phyloP scores from a whole-genome alignment of 2,329 filamentous ascomycete genomes.

The Daldinia eschscholtzii region DNA sequence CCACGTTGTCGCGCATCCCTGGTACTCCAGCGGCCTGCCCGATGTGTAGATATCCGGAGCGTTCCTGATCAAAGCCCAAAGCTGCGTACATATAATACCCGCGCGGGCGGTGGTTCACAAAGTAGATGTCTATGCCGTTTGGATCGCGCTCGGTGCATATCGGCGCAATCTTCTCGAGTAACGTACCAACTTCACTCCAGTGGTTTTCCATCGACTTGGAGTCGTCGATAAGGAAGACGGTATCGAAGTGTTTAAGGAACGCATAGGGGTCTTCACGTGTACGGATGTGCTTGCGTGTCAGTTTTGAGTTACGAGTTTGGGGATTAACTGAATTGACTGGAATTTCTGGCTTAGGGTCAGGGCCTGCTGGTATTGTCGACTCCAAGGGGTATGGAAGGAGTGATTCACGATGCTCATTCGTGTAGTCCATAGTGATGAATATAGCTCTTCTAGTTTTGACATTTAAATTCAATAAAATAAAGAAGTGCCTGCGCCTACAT shows the following conservation, averaged over 20 bases:
- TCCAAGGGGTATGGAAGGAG: conserved; percentile 44
- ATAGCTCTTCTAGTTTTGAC: background rate
- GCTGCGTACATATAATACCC: conserved; percentile 26
- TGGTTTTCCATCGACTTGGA: conserved; percentile 74
- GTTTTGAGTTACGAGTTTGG: background rate
- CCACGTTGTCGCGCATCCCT: conserved; percentile 48
- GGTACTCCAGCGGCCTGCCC: conserved; percentile 36
- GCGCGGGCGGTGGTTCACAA: conserved; percentile 66
- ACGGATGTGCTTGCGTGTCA: conserved; percentile 22
- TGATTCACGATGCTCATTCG: background rate
- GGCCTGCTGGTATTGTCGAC: conserved; percentile 36
- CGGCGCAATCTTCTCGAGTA: conserved; percentile 73
- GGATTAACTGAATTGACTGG: too few relatives aligned
- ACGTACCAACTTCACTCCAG: conserved; percentile 74
- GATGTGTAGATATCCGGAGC: conserved; percentile 47
- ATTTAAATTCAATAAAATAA: background rate
- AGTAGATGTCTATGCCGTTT: conserved; percentile 80
- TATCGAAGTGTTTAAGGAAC: conserved; percentile 76
- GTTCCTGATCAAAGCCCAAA: conserved; percentile 1
- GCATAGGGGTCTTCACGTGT: conserved; percentile 67
- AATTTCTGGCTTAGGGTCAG: background rate
- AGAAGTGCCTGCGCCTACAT: background rate
- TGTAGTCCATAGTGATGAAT: background rate
- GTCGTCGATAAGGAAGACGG: conserved; percentile 81
- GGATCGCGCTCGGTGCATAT: conserved; percentile 75